Conservation (phyloP, 345 rosid genomes). For the Draba incana region DNA sequence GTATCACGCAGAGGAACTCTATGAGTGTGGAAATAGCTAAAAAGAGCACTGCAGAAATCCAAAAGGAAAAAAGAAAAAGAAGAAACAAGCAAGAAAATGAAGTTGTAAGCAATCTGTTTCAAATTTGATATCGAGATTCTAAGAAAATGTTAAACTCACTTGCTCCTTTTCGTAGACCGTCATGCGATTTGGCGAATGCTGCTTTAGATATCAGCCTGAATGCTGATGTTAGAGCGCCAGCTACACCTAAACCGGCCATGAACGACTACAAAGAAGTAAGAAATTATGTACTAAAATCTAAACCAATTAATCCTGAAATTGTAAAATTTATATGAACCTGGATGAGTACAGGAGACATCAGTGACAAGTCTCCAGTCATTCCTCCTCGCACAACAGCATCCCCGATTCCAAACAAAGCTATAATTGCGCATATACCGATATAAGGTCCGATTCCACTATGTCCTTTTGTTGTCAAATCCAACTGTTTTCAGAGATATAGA, state of each 20-base stretch:
- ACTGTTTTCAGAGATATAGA: conserved; percentile 36
- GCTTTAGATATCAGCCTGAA: too few species aligned
- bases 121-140: neutral
- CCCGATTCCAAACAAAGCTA: conserved; percentile 69
- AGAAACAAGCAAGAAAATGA: neutral
- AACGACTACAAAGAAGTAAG: too few species aligned
- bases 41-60: conserved; percentile 57
- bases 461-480: conserved; percentile 74
- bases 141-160: neutral
- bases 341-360: conserved; percentile 84
- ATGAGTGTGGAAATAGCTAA: conserved; percentile 62
- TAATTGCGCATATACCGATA: conserved; percentile 59
- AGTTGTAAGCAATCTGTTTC: neutral
- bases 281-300: too few species aligned
- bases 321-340: conserved; percentile 49
- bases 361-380: conserved; percentile 79
- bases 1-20: conserved; percentile 63
- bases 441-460: conserved; percentile 69
- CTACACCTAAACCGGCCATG: too few species aligned
- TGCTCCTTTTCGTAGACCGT: too few species aligned
- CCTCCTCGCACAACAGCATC: conserved; percentile 89
- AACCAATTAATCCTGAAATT: too few species aligned
- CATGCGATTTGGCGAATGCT: too few species aligned
- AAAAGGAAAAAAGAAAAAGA: neutral
- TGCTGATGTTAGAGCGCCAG: too few species aligned